Evolutionary conservation across 768 basidiomycete genomes (phyloP).

Genomic region (Glaciozyma antarctica): DNA sequence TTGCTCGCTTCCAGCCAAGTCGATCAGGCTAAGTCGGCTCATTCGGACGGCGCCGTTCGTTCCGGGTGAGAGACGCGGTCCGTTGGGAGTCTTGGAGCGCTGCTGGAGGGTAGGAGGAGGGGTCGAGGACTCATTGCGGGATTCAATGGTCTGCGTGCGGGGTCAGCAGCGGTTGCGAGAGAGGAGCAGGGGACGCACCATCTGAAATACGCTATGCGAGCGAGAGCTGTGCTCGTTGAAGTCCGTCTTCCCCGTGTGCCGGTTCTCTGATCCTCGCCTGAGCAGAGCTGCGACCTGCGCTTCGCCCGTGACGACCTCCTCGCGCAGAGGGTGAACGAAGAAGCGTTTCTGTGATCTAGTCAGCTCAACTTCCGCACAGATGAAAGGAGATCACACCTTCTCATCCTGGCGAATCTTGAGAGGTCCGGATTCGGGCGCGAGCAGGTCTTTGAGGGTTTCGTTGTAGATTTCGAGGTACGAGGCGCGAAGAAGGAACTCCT

Average conservation of each 20-base stretch:
- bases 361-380: background rate
- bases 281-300: constrained; percentile 79
- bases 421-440: constrained; percentile 43
- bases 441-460: constrained; percentile 72
- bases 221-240: constrained; percentile 94
- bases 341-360: constrained; percentile 30
- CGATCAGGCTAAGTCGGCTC: constrained; percentile 64
- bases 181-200: constrained; percentile 46
- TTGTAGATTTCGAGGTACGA: constrained; percentile 55
- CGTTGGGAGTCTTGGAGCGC: constrained; percentile 10
- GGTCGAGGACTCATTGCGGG: constrained; percentile 20
- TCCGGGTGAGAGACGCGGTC: constrained; percentile 15
- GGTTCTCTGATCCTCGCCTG: constrained; percentile 71
- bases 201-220: constrained; percentile 85
- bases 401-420: constrained; percentile 34
- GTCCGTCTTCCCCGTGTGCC: constrained; percentile 87
- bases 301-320: constrained; percentile 87
- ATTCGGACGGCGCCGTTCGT: constrained; percentile 29
- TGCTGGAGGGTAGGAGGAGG: background rate
- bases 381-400: background rate
- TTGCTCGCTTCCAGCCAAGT: constrained; percentile 93
- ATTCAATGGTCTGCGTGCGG: constrained; percentile 31
- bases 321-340: constrained; percentile 63
- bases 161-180: no score
- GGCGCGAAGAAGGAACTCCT: constrained; percentile 91